Percentiles rank a stretch among this genome's conserved stretches.
Conservation (phyloP, 768 basidiomycete species). For the Podaxis rugospora region DNA sequence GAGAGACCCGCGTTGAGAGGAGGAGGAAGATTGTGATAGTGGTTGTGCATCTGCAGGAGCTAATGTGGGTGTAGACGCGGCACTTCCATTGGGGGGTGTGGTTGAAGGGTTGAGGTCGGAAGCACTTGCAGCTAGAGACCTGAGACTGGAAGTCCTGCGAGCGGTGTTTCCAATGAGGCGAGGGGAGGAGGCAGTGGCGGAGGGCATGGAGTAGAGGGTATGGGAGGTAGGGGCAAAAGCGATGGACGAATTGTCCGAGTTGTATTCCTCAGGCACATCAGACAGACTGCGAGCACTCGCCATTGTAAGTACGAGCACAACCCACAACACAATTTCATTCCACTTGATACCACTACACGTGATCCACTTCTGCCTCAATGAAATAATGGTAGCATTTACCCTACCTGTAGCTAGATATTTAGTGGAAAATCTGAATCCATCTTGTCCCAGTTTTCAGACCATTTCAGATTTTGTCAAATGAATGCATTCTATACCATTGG, state of each 20-base stretch:
- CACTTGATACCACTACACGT: not conserved
- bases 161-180: constrained; percentile 1
- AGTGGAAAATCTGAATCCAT: no score
- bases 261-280: constrained; percentile 31
- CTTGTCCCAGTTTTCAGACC: no score
- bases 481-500: no score
- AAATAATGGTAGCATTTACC: no score
- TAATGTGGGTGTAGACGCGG: not conserved
- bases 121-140: constrained; percentile 7
- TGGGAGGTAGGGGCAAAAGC: not conserved
- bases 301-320: not conserved
- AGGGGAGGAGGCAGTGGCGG: not conserved
- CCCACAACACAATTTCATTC: not conserved
- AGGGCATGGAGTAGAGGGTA: not conserved
- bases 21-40: not conserved
- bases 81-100: not conserved
- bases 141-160: constrained; percentile 1
- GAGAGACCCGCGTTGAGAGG: not conserved
- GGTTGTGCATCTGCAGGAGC: no score
- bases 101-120: constrained; percentile 10
- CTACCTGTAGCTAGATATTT: no score
- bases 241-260: constrained; percentile 4
- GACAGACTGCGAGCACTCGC: constrained; percentile 16
- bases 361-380: not conserved
- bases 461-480: no score